These are phyloP conservation scores for Xylariales sp. DNA, from an alignment of 2,329 filamentous ascomycete genomes.

Conservation along the genomic window DNA sequence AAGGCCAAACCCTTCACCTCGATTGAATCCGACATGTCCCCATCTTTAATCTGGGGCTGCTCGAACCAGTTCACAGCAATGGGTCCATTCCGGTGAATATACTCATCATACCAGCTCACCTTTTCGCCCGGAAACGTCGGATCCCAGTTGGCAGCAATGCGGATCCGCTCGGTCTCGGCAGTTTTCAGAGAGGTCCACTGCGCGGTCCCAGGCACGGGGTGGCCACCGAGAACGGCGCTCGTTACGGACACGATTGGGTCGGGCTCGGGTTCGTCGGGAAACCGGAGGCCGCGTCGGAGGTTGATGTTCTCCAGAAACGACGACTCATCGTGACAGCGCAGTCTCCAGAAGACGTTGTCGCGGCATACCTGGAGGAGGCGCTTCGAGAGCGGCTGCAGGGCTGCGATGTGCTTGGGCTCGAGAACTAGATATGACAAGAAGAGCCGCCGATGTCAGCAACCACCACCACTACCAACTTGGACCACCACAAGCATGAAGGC, in stretches of 20 bases:
- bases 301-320: constrained; percentile 50
- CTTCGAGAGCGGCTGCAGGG: constrained; percentile 65
- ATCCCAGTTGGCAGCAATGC: constrained; percentile 77
- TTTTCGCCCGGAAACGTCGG: constrained; percentile 67
- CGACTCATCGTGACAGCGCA: constrained; percentile 68
- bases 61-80: constrained; percentile 76
- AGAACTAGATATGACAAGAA: constrained; percentile 41
- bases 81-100: constrained; percentile 74
- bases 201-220: constrained; percentile 22
- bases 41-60: constrained; percentile 44
- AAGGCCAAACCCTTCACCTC: constrained; percentile 74
- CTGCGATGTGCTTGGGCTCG: constrained; percentile 59
- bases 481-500: constrained; percentile 1
- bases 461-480: too few relatives aligned
- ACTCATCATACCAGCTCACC: constrained; percentile 84
- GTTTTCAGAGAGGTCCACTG: constrained; percentile 17
- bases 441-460: too few relatives aligned
- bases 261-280: constrained; percentile 20
- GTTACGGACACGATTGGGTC: too few relatives aligned
- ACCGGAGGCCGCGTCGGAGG: constrained; percentile 47
- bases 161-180: constrained; percentile 36
- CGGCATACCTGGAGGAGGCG: constrained; percentile 63
- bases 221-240: constrained; percentile 14
- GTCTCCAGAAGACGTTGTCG: constrained; percentile 74
- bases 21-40: constrained; percentile 39